Conservation (phyloP, 257 asterid genomes). For the Gardenia jasminoides region DNA sequence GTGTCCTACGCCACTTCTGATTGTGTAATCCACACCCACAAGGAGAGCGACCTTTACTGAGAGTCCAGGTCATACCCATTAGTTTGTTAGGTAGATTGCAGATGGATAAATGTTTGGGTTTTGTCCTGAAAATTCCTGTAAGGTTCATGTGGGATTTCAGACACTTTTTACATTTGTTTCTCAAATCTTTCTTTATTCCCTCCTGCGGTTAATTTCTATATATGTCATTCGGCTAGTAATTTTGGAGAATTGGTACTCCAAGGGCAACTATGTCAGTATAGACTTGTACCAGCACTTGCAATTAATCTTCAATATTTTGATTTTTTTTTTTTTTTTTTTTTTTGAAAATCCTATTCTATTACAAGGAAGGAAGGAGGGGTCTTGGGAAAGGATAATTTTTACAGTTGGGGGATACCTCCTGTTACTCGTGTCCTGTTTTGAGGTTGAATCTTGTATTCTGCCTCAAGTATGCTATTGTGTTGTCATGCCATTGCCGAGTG, state of each 20-base stretch:
- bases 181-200: background rate
- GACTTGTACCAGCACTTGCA: background rate
- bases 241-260: background rate
- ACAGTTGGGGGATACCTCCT: too few species aligned
- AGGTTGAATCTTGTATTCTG: background rate
- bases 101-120: conserved; percentile 1
- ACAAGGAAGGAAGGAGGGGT: too few species aligned
- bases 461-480: background rate
- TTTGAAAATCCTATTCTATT: too few species aligned
- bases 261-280: background rate
- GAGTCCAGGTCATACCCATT: conserved; percentile 17
- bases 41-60: conserved; percentile 69
- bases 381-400: too few species aligned
- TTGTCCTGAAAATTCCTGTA: background rate
- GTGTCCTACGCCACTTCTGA: conserved; percentile 73
- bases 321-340: too few species aligned
- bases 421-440: too few species aligned
- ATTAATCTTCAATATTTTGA: background rate
- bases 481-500: background rate
- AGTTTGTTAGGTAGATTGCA: conserved; percentile 16
- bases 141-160: conserved; percentile 1
- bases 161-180: background rate
- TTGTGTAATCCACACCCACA: conserved; percentile 80
- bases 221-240: background rate
- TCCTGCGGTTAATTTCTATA: background rate